phyloP scores from a whole-genome alignment of 371 early-diverging fungal genomes.

The Haplosporangium sp. region DNA sequence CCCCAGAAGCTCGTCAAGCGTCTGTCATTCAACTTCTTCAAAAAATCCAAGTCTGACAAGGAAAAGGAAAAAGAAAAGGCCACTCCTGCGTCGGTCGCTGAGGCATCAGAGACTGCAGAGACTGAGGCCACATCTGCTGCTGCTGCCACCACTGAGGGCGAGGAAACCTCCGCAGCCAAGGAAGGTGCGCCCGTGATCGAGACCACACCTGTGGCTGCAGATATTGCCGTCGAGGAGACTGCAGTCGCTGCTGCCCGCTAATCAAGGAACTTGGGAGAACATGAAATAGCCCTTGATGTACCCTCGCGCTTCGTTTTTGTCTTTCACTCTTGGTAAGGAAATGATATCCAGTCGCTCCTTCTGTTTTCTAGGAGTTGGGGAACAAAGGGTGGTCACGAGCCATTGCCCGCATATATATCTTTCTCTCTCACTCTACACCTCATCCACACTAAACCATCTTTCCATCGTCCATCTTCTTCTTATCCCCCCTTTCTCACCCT shows the following conservation, averaged over 20 bases:
- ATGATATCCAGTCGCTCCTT: no score
- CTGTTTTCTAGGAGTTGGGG: no score
- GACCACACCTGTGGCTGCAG: conserved; percentile 21
- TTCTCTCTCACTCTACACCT: no score
- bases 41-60: conserved; percentile 38
- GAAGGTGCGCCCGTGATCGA: conserved; percentile 45
- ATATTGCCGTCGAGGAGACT: conserved; percentile 46
- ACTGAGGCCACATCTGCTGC: conserved; percentile 9
- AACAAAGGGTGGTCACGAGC: no score
- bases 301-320: background rate
- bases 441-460: no score
- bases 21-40: conserved; percentile 52
- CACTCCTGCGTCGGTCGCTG: conserved; percentile 19
- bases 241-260: conserved; percentile 43
- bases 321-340: no score
- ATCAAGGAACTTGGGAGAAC: background rate
- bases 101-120: conserved; percentile 20
- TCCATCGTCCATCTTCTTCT: no score
- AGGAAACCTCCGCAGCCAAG: conserved; percentile 25
- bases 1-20: conserved; percentile 34
- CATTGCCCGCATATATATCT: no score
- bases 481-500: no score
- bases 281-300: background rate
- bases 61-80: conserved; percentile 32
- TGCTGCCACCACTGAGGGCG: conserved; percentile 12